Percentiles rank a stretch among this genome's conserved stretches.
These are phyloP conservation scores for Silybum marianum DNA, from an alignment of 129 eudicot genomes.

Conservation along the genomic window DNA sequence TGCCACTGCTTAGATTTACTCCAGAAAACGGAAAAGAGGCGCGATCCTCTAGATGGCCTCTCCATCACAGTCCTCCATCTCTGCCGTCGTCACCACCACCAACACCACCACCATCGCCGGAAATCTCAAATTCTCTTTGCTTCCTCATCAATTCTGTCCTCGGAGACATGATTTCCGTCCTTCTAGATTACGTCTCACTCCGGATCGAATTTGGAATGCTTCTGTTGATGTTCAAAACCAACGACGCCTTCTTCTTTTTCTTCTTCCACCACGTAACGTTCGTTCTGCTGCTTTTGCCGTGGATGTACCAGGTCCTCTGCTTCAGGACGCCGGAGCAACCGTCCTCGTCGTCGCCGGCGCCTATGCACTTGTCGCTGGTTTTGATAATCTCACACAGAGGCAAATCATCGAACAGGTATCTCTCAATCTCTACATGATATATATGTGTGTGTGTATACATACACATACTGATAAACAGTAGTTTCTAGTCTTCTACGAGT, in stretches of 20 bases:
- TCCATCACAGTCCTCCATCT: constrained; percentile 12
- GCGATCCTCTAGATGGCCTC: constrained; percentile 17
- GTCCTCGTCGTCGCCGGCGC: constrained; percentile 61
- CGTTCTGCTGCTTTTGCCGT: constrained; percentile 23
- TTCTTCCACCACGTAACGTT: constrained; percentile 8
- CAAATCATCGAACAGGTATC: constrained; percentile 71
- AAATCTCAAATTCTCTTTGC: constrained; percentile 14
- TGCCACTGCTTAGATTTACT: not conserved
- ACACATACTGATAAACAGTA: constrained; percentile 4
- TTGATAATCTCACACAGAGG: constrained; percentile 66
- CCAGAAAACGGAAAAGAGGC: not conserved
- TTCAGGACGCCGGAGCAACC: constrained; percentile 81
- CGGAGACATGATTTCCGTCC: not conserved
- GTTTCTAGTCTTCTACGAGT: not conserved
- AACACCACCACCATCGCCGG: not conserved
- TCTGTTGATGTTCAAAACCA: not conserved
- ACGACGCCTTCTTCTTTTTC: constrained; percentile 24
- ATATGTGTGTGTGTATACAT: not conserved
- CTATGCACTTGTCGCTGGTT: constrained; percentile 66
- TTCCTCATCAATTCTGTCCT: not conserved
- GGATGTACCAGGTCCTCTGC: constrained; percentile 28
- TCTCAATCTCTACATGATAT: constrained; percentile 13
- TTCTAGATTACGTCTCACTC: not conserved
- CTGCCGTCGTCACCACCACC: not conserved
- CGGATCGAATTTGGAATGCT: not conserved